These are phyloP conservation scores for Cephalotrichum gorgonifer DNA, from an alignment of 2,329 filamentous ascomycete genomes.

Conservation along the genomic window DNA sequence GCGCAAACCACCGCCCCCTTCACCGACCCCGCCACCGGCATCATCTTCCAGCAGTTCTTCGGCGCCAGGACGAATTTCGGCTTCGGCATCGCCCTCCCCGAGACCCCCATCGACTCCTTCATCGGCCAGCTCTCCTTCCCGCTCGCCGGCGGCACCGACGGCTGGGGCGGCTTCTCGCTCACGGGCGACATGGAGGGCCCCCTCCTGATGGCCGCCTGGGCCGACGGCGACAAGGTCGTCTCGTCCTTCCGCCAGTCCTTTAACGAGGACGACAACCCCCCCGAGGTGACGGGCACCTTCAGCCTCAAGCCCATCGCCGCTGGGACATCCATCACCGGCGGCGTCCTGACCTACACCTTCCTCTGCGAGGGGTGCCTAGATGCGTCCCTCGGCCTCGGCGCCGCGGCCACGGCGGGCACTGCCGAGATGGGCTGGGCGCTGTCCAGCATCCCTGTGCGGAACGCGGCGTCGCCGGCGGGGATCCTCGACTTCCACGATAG, in stretches of 20 bases:
- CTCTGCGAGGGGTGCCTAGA: conserved; percentile 28
- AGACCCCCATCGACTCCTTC: conserved; percentile 24
- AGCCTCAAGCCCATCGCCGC: conserved; percentile 26
- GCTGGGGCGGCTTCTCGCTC: conserved; percentile 34
- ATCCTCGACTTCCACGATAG: conserved; percentile 11
- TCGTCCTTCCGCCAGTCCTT: conserved; percentile 30
- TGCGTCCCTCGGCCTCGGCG: conserved; percentile 15
- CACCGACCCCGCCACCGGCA: conserved; percentile 7
- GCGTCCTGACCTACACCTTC: conserved; percentile 33
- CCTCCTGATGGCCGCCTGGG: conserved; percentile 32
- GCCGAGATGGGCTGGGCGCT: conserved; percentile 26
- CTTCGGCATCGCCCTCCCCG: conserved; percentile 32
- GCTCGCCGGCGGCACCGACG: conserved; percentile 23
- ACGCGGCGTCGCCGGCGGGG: conserved; percentile 9
- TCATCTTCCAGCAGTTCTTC: conserved; percentile 21
- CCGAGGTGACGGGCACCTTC: conserved; percentile 30
- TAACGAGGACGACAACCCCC: conserved; percentile 18
- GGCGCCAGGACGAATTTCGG: conserved; percentile 15
- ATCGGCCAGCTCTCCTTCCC: conserved; percentile 36
- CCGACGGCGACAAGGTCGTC: conserved; percentile 27
- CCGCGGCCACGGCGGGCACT: conserved; percentile 12
- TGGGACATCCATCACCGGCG: conserved; percentile 30
- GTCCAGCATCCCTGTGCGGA: conserved; percentile 11
- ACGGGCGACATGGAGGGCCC: conserved; percentile 32
- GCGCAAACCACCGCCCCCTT: conserved; percentile 2